phyloP scores from a whole-genome alignment of 306 rosid genomes.

The Hippophae tibetana region DNA sequence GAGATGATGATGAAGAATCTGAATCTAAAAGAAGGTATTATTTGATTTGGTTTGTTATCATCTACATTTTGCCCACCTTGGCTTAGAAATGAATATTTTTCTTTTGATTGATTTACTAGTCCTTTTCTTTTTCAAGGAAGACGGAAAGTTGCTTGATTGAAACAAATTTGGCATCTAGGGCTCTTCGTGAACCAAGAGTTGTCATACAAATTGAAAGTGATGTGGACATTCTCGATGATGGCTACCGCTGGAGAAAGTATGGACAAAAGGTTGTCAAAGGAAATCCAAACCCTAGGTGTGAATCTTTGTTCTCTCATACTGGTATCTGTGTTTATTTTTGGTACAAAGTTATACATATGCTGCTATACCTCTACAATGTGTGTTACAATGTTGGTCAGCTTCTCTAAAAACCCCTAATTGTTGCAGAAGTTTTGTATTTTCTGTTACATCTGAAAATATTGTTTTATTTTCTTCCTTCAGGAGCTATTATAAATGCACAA shows the following conservation, averaged over 20 bases:
- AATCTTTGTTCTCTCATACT: too few species aligned
- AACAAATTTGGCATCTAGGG: constrained; percentile 39
- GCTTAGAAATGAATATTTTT: too few species aligned
- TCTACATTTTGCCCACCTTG: not conserved
- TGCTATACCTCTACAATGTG: too few species aligned
- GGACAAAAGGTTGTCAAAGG: constrained; percentile 97
- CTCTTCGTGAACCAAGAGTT: constrained; percentile 72
- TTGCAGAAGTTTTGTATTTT: too few species aligned
- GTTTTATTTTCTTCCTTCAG: too few species aligned
- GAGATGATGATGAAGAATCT: constrained; percentile 47
- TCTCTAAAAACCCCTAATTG: too few species aligned
- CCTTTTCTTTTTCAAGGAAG: constrained; percentile 43
- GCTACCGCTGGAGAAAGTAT: constrained; percentile 91
- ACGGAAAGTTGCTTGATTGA: constrained; percentile 45
- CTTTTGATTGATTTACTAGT: not conserved
- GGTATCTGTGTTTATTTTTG: too few species aligned
- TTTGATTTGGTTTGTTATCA: not conserved
- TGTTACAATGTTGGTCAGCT: too few species aligned
- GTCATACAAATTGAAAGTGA: constrained; percentile 78
- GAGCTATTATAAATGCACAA: too few species aligned
- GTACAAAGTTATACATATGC: too few species aligned
- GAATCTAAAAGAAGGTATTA: constrained; percentile 64
- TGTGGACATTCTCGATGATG: constrained; percentile 77
- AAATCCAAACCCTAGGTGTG: constrained; percentile 92
- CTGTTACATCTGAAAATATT: too few species aligned